Conservation (phyloP, 148 eudicot genomes). For the Rhododendron vialii region DNA sequence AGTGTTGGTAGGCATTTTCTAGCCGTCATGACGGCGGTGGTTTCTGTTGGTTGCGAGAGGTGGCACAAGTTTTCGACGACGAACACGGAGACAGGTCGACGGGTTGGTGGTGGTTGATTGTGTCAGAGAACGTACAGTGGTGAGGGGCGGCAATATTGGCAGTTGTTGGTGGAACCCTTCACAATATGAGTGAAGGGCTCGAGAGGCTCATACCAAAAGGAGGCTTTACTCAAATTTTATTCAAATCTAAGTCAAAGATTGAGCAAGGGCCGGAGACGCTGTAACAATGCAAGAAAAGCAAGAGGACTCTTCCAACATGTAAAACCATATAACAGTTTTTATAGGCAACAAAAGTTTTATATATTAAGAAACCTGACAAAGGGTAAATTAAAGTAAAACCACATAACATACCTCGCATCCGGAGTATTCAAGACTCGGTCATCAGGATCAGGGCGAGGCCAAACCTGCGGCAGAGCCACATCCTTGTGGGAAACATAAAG, state of each 20-base stretch:
- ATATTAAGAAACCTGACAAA: too few species aligned
- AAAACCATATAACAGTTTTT: neutral
- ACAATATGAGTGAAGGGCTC: neutral
- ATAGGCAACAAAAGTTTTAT: too few species aligned
- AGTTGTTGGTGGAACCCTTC: too few species aligned
- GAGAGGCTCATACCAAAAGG: neutral
- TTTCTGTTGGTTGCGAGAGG: too few species aligned
- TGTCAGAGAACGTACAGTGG: too few species aligned
- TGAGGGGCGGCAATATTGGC: too few species aligned
- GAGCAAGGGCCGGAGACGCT: neutral
- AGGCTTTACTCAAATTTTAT: neutral
- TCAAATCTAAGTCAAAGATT: neutral
- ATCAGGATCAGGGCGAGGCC: slow-evolving; percentile 25
- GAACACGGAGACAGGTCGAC: too few species aligned
- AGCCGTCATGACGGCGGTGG: too few species aligned
- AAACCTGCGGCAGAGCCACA: slow-evolving; percentile 36
- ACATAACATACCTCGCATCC: slow-evolving; percentile 16
- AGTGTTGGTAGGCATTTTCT: neutral
- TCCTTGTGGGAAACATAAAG: slow-evolving; percentile 35
- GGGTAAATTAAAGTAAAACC: neutral
- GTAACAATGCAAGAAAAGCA: neutral
- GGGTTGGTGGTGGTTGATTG: too few species aligned
- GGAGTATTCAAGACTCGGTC: slow-evolving; percentile 26
- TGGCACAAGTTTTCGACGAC: too few species aligned
- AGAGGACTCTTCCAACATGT: too few species aligned